Evolutionary conservation across 371 early-diverging fungal genomes (phyloP).

Genomic region (Lichtheimia ramosa): DNA sequence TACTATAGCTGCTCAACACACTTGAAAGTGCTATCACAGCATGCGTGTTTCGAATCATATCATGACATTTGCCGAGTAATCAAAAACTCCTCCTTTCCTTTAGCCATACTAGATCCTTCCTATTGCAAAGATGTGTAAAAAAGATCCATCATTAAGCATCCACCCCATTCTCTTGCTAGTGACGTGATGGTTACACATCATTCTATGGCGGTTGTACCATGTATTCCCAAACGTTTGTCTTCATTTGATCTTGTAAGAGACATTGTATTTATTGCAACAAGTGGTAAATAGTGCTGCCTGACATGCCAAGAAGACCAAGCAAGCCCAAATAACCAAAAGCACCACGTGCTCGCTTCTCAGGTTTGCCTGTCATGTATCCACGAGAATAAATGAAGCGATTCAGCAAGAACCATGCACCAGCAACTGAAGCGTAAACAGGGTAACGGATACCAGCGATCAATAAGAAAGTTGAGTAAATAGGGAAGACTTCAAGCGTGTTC

Average conservation of each 20-base stretch:
- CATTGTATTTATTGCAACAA: background rate
- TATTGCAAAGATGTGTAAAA: too few relatives aligned
- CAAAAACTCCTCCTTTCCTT: too few relatives aligned
- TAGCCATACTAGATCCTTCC: too few relatives aligned
- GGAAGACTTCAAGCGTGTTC: conserved; percentile 35
- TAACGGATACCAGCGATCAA: conserved; percentile 45
- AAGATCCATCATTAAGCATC: too few relatives aligned
- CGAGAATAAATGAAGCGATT: conserved; percentile 45
- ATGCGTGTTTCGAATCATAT: too few relatives aligned
- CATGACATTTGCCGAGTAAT: too few relatives aligned
- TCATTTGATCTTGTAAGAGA: background rate
- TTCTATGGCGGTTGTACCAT: too few relatives aligned
- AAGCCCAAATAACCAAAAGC: conserved; percentile 25
- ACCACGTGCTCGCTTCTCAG: conserved; percentile 38
- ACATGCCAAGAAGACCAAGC: conserved; percentile 34
- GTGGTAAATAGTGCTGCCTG: conserved; percentile 18
- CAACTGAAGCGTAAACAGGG: conserved; percentile 45
- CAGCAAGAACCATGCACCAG: conserved; percentile 47
- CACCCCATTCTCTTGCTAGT: too few relatives aligned
- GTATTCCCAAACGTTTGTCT: too few relatives aligned
- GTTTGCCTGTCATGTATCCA: conserved; percentile 60
- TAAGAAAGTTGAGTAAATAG: conserved; percentile 30
- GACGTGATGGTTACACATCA: too few relatives aligned
- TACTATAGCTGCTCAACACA: too few relatives aligned
- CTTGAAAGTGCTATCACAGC: too few relatives aligned